Evolutionary conservation across 495 filamentous ascomycete genomes (phyloP).

Genomic region (Penicillium crystallinum): DNA sequence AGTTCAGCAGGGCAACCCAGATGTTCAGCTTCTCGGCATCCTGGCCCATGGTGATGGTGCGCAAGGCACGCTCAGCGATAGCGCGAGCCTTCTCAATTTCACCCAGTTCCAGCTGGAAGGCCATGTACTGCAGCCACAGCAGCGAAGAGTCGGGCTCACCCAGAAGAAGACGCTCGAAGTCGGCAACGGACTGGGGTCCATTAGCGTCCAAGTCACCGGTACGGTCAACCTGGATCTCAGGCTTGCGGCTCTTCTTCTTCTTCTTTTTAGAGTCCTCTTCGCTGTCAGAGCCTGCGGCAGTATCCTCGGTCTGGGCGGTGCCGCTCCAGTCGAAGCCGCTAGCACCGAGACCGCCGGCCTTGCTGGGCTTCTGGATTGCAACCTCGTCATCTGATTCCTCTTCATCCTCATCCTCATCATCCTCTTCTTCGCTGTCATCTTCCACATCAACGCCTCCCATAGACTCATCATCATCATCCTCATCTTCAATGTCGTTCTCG

Average conservation of each 20-base stretch:
- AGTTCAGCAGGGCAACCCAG: constrained; percentile 89
- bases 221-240: constrained; percentile 76
- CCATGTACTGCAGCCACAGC: constrained; percentile 94
- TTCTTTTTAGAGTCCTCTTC: constrained; percentile 52
- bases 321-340: constrained; percentile 88
- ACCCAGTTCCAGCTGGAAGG: constrained; percentile 87
- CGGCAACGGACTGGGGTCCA: constrained; percentile 84
- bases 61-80: constrained; percentile 82
- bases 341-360: constrained; percentile 58
- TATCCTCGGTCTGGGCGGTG: constrained; percentile 43
- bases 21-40: constrained; percentile 88
- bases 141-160: constrained; percentile 84
- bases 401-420: constrained; percentile 16
- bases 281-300: constrained; percentile 36
- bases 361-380: constrained; percentile 21
- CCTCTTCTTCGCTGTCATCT: constrained; percentile 42
- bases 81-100: constrained; percentile 81
- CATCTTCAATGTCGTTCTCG: constrained; percentile 29
- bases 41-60: constrained; percentile 81
- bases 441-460: constrained; percentile 51
- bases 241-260: constrained; percentile 76
- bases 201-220: constrained; percentile 84
- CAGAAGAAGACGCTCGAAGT: constrained; percentile 89
- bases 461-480: constrained; percentile 37
- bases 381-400: constrained; percentile 39